Percentiles rank a stretch among this genome's conserved stretches.
These are phyloP conservation scores for Macaranga tanarius DNA, from an alignment of 441 rosid species.

Conservation along the genomic window DNA sequence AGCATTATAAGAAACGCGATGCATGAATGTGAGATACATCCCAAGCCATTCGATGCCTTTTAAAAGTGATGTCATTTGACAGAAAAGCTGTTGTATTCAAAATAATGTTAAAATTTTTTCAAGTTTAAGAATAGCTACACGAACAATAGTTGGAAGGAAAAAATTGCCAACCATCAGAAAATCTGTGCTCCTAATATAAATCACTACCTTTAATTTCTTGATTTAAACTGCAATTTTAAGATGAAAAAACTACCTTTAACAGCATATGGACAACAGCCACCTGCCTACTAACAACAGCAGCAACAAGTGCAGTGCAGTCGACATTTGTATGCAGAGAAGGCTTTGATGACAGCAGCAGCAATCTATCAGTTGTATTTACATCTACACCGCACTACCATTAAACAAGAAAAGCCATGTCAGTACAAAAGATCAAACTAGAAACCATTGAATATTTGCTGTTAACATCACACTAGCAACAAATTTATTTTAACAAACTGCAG, in stretches of 20 bases:
- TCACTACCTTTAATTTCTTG: background rate
- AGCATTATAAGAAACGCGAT: background rate
- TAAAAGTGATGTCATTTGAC: background rate
- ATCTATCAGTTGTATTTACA: constrained; percentile 58
- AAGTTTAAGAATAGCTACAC: background rate
- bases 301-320: constrained; percentile 84
- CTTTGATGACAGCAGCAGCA: constrained; percentile 75
- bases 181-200: background rate
- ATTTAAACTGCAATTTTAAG: background rate
- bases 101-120: background rate
- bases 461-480: background rate
- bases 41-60: background rate
- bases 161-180: background rate
- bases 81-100: background rate
- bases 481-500: background rate
- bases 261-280: constrained; percentile 59
- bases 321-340: constrained; percentile 88
- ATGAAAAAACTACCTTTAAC: constrained; percentile 55
- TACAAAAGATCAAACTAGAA: constrained; percentile 2
- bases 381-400: constrained; percentile 78
- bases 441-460: background rate
- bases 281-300: constrained; percentile 87
- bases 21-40: background rate
- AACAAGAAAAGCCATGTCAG: constrained; percentile 18
- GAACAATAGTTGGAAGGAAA: background rate